Percentiles rank a stretch among this genome's conserved stretches.
phyloP scores from a whole-genome alignment of 306 rosid species.

The Pterocarpus macrocarpus region DNA sequence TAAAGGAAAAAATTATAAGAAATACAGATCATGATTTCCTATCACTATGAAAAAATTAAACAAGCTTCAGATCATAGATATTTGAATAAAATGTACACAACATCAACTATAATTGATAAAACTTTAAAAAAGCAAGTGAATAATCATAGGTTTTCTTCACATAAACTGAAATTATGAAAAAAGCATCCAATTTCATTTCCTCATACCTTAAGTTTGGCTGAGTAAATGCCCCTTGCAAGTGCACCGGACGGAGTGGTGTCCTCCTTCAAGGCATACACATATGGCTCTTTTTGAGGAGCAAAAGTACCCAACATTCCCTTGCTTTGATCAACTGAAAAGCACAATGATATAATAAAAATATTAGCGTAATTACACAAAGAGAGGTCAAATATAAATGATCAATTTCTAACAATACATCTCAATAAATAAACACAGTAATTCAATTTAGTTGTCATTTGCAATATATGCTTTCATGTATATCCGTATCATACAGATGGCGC shows the following conservation, averaged over 20 bases:
- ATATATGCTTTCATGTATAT: too few relatives aligned
- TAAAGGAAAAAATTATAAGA: neutral
- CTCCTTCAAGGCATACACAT: conserved; percentile 78
- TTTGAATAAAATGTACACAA: neutral
- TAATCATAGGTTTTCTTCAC: neutral
- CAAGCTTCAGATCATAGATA: conserved; percentile 18
- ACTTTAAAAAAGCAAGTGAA: neutral
- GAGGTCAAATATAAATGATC: too few relatives aligned
- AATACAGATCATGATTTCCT: conserved; percentile 2
- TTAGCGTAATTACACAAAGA: neutral
- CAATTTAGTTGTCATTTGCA: too few relatives aligned
- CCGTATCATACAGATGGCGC: too few relatives aligned
- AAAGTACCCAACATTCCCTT: conserved; percentile 96
- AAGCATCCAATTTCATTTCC: conserved; percentile 4
- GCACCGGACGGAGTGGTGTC: conserved; percentile 90
- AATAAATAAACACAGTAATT: too few relatives aligned
- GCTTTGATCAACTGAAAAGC: conserved; percentile 80
- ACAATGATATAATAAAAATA: conserved; percentile 27
- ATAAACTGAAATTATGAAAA: conserved; percentile 19
- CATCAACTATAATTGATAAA: conserved; percentile 14
- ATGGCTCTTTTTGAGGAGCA: conserved; percentile 84
- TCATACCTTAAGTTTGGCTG: conserved; percentile 83
- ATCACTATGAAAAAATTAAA: neutral
- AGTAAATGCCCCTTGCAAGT: conserved; percentile 89
- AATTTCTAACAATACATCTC: too few relatives aligned